Evolutionary conservation across 176 grass and related monocot genomes (phyloP).

Genomic region (Areca catechu): DNA sequence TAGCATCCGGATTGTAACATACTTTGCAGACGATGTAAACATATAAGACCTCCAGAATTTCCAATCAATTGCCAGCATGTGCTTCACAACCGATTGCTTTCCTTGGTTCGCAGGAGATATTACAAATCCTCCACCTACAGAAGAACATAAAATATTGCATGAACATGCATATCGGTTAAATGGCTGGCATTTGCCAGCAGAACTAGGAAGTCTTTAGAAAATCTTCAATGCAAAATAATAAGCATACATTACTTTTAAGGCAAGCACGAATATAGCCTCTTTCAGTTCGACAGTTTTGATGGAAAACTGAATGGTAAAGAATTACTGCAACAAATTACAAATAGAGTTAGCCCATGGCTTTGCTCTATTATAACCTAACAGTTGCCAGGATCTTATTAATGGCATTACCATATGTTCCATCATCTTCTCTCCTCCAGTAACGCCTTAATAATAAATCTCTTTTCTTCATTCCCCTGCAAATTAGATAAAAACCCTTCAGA

Average conservation of each 20-base stretch:
- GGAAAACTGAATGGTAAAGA: conserved; percentile 94
- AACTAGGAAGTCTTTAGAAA: too few species aligned
- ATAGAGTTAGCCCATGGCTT: conserved; percentile 5
- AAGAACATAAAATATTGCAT: conserved; percentile 6
- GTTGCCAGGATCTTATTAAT: background rate
- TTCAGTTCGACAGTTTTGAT: conserved; percentile 61
- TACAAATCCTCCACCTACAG: conserved; percentile 24
- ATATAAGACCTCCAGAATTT: conserved; percentile 26
- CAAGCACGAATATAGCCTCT: conserved; percentile 80
- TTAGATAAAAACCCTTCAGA: background rate
- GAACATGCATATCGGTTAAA: background rate
- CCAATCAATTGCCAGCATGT: conserved; percentile 33
- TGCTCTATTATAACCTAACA: background rate
- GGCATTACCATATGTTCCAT: conserved; percentile 21
- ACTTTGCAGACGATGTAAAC: conserved; percentile 21
- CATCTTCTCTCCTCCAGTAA: conserved; percentile 27
- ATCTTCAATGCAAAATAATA: background rate
- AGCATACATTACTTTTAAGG: conserved; percentile 99
- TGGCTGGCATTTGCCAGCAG: too few species aligned
- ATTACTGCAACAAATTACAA: conserved; percentile 56
- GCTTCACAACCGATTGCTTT: conserved; percentile 24
- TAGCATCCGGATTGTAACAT: conserved; percentile 26
- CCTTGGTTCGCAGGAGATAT: conserved; percentile 26
- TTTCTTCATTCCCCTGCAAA: conserved; percentile 16
- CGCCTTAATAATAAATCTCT: conserved; percentile 16